These are phyloP conservation scores for Musa troglodytarum DNA, from an alignment of 176 grass and related monocot species.

Conservation along the genomic window DNA sequence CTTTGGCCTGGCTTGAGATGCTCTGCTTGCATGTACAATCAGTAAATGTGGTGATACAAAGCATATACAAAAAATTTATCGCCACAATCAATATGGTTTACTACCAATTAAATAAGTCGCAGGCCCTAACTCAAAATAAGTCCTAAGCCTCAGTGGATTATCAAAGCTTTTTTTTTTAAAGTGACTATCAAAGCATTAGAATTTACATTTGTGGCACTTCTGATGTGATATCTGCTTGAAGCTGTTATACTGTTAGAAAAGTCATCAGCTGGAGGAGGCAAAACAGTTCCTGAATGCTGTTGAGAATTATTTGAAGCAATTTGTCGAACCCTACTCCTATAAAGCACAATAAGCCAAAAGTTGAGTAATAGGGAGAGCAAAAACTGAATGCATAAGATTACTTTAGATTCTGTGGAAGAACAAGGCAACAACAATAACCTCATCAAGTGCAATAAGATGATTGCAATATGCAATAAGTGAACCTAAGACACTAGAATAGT, in stretches of 20 bases:
- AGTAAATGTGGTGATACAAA: slow-evolving; percentile 23
- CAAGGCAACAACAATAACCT: slow-evolving; percentile 7
- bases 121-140: not conserved
- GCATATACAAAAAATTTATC: slow-evolving; percentile 16
- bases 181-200: not conserved
- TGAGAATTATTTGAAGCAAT: slow-evolving; percentile 62
- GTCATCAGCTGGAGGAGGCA: slow-evolving; percentile 81
- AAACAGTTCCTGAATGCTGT: slow-evolving; percentile 57
- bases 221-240: slow-evolving; percentile 48
- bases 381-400: not conserved
- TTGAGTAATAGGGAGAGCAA: slow-evolving; percentile 6
- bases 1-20: slow-evolving; percentile 46
- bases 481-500: too few relatives aligned
- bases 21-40: slow-evolving; percentile 37
- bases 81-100: not conserved
- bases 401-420: slow-evolving; percentile 41
- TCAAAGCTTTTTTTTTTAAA: not conserved
- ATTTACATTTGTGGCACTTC: slow-evolving; percentile 61
- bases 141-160: not conserved
- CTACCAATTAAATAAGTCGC: not conserved
- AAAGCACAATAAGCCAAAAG: slow-evolving; percentile 19
- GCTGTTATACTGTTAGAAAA: slow-evolving; percentile 47
- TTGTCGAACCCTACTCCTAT: slow-evolving; percentile 89
- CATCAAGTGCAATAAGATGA: slow-evolving; percentile 28
- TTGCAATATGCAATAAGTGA: slow-evolving; percentile 17